Conservation (phyloP, 495 filamentous ascomycete species). For the Bombardia bombarda region DNA sequence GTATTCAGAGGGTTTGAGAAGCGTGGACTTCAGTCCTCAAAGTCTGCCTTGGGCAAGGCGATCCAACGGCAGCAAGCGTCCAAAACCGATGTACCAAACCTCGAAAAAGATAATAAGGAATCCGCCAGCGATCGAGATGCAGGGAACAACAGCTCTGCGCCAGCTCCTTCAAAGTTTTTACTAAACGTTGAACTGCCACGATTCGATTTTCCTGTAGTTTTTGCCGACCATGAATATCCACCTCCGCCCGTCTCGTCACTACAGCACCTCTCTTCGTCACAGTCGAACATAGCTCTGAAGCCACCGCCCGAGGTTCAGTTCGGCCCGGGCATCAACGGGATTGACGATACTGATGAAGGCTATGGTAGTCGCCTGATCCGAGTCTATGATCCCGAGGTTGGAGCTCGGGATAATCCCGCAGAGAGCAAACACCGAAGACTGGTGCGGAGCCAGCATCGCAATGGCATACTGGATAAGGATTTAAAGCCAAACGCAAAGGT, state of each 20-base stretch:
- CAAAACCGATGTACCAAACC: slow-evolving; percentile 7
- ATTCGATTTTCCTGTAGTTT: slow-evolving; percentile 94
- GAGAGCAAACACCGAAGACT: slow-evolving; percentile 92
- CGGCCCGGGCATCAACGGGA: slow-evolving; percentile 71
- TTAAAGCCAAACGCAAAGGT: slow-evolving; percentile 95
- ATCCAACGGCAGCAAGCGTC: slow-evolving; percentile 24
- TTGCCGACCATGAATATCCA: slow-evolving; percentile 86
- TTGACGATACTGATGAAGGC: slow-evolving; percentile 43
- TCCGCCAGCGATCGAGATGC: slow-evolving; percentile 9
- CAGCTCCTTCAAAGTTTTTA: slow-evolving; percentile 45
- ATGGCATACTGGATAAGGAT: slow-evolving; percentile 85
- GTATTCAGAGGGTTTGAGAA: slow-evolving; percentile 83
- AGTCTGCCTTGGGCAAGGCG: slow-evolving; percentile 26
- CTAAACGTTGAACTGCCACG: slow-evolving; percentile 87
- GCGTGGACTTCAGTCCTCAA: slow-evolving; percentile 50
- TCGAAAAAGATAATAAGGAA: slow-evolving; percentile 29
- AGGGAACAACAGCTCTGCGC: slow-evolving; percentile 41
- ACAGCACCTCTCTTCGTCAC: slow-evolving; percentile 50
- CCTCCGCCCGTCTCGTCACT: slow-evolving; percentile 71
- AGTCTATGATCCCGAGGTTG: slow-evolving; percentile 92
- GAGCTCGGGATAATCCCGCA: slow-evolving; percentile 80
- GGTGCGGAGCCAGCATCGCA: slow-evolving; percentile 80
- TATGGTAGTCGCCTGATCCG: slow-evolving; percentile 56
- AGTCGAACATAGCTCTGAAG: slow-evolving; percentile 62
- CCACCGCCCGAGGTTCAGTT: slow-evolving; percentile 74